Percentiles rank a stretch among this genome's conserved stretches.
These are phyloP conservation scores for Nakazawaea ambrosiae DNA, from an alignment of 805 yeast species.

Conservation along the genomic window DNA sequence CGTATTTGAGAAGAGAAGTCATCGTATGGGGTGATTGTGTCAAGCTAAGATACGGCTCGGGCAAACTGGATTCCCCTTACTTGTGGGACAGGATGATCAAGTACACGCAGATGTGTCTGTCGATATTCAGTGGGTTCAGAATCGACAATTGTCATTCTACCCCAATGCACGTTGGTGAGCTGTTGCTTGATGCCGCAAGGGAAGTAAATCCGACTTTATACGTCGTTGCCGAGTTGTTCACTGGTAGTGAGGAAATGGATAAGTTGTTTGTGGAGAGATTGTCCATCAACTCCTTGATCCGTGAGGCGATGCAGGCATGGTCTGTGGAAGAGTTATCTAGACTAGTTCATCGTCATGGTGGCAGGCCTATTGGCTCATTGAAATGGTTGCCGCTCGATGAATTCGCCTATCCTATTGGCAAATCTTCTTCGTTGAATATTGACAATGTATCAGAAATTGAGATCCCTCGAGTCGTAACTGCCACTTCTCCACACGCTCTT, in stretches of 20 bases:
- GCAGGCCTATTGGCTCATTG: constrained; percentile 90
- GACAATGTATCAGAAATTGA: constrained; percentile 52
- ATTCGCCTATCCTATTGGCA: constrained; percentile 56
- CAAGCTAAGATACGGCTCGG: constrained; percentile 76
- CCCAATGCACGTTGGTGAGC: constrained; percentile 91
- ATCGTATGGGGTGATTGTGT: constrained; percentile 98
- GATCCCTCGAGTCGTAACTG: constrained; percentile 57
- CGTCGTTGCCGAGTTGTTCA: constrained; percentile 89
- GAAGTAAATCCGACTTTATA: constrained; percentile 76
- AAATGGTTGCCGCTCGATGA: constrained; percentile 73
- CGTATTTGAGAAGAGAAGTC: constrained; percentile 85
- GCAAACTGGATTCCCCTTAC: constrained; percentile 78
- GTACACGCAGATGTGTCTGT: constrained; percentile 68
- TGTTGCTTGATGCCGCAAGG: constrained; percentile 82
- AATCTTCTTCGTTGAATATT: constrained; percentile 19
- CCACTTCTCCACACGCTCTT: constrained; percentile 83
- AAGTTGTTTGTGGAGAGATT: constrained; percentile 83
- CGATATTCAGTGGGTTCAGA: constrained; percentile 77
- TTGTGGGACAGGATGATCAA: constrained; percentile 84
- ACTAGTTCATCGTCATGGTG: constrained; percentile 87
- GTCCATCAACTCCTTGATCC: constrained; percentile 80
- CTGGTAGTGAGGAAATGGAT: constrained; percentile 90
- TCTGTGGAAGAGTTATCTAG: constrained; percentile 80
- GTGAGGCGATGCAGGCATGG: constrained; percentile 98
- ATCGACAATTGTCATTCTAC: constrained; percentile 96